phyloP scores from a whole-genome alignment of 164 flowering plant species.

The Vitis amurensis region DNA sequence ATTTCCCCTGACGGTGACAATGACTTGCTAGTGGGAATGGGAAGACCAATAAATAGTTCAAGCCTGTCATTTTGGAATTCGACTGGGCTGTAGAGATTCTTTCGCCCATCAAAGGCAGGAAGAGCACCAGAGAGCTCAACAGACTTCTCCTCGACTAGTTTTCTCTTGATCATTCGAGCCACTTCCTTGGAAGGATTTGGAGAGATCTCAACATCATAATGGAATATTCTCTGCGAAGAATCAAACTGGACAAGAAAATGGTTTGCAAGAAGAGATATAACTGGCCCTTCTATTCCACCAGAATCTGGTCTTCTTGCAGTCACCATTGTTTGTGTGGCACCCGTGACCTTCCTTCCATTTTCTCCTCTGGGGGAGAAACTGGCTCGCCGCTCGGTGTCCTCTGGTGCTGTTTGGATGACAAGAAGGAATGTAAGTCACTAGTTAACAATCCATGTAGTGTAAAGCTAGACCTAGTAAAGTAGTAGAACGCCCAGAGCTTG shows the following conservation, averaged over 20 bases:
- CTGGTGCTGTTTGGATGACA: constrained; percentile 24
- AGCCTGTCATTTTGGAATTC: constrained; percentile 68
- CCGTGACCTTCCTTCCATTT: constrained; percentile 25
- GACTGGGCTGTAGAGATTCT: constrained; percentile 70
- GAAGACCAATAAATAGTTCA: constrained; percentile 68
- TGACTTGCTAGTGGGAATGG: constrained; percentile 44
- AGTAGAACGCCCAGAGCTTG: not conserved
- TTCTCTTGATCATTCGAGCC: constrained; percentile 69
- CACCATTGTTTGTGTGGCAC: constrained; percentile 30
- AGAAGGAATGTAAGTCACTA: not conserved
- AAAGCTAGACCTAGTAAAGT: not conserved
- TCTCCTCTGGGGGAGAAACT: constrained; percentile 23
- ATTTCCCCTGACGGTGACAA: constrained; percentile 11
- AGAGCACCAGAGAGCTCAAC: constrained; percentile 48
- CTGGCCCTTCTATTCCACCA: constrained; percentile 77
- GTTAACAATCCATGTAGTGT: not conserved
- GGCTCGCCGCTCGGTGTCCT: constrained; percentile 23
- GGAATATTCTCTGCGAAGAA: constrained; percentile 55
- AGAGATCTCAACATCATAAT: constrained; percentile 81
- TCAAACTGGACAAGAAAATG: constrained; percentile 84
- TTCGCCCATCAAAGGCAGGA: constrained; percentile 88
- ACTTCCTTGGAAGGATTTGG: constrained; percentile 82
- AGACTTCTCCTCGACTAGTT: constrained; percentile 63
- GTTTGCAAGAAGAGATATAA: constrained; percentile 80
- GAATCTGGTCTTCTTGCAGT: constrained; percentile 79